These are phyloP conservation scores for Echinochloa phyllopogon DNA, from an alignment of 176 grass and related monocot species.

Conservation along the genomic window DNA sequence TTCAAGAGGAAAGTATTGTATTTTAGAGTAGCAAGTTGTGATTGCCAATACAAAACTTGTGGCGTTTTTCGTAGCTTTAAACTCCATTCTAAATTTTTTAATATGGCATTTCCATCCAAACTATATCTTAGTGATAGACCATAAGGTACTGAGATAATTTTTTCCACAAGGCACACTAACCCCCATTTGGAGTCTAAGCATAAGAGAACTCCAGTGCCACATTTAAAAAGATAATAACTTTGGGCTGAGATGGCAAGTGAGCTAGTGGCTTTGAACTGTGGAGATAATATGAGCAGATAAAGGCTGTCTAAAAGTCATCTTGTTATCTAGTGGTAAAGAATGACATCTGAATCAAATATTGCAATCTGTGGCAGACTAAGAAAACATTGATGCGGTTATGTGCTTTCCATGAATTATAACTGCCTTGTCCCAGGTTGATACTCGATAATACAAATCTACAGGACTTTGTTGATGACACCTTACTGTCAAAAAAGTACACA, in stretches of 20 bases:
- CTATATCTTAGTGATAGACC: neutral
- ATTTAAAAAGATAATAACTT: neutral
- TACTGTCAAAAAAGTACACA: neutral
- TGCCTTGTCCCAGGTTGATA: neutral
- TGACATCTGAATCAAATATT: neutral
- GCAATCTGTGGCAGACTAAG: neutral
- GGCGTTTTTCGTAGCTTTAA: neutral
- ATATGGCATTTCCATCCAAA: neutral
- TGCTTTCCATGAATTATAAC: neutral
- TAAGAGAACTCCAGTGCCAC: neutral
- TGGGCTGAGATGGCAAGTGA: neutral
- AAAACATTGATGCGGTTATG: neutral
- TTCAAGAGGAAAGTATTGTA: neutral
- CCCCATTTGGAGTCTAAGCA: neutral
- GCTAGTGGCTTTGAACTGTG: neutral
- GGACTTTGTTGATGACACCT: no score
- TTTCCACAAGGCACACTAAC: neutral
- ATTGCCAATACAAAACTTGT: neutral
- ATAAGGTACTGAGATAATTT: neutral
- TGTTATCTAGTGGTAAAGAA: neutral
- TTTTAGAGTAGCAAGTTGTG: neutral
- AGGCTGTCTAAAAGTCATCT: neutral
- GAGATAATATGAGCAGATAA: neutral
- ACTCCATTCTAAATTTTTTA: neutral
- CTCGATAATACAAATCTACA: neutral